Evolutionary conservation across 176 grass and related monocot species (phyloP), one percentile per base, ranked within the genome.

Genomic region (Aegilops speltoides): DNA sequence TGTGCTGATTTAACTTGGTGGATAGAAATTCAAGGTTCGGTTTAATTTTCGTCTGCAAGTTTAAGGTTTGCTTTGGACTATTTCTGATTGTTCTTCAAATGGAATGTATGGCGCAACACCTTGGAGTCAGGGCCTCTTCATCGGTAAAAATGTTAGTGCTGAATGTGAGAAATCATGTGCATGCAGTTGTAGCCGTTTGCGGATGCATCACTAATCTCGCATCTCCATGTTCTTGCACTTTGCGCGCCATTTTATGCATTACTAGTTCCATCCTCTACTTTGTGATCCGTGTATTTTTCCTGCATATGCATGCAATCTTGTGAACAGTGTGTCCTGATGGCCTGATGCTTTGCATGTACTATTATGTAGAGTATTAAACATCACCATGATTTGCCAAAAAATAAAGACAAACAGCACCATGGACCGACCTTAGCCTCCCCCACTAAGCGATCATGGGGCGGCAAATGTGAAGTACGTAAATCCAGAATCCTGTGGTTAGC

Each of bases 391-490:
- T 59, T 59, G 3, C 19, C 19, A 7, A 59, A 59, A 57, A 57
- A 8, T 8, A 22, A 59, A 8, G 12, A 25, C 22, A 45, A 23
- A 78, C 81, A 52, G 24, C 60, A 32, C 25, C 73, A 79, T 25
- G 34, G 14, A 59, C 83, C 34, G 10, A 76, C 88, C 69, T 76
- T 50, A 50, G 69, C 83, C 45, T n/a, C 33, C 19, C 22, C 60
- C 62, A 32, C 34, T 73, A 25, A 56, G 32, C 20, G 25, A 73
- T 90, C 80, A 87, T 90, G 89, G 89, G 84, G 84, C 85, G 80
- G 80, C 84, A 20, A 83, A 52, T 20, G 48, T 32, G 24, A 20
- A 64, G 22, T 36, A 82, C 56, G 1, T 57, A 72, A 83, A 43
- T 57, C 24, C 4, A 7, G 40, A 6, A 86, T 48, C 11, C 20